Evolutionary conservation across 164 flowering plant species (phyloP).

Genomic region (Macadamia integrifolia): DNA sequence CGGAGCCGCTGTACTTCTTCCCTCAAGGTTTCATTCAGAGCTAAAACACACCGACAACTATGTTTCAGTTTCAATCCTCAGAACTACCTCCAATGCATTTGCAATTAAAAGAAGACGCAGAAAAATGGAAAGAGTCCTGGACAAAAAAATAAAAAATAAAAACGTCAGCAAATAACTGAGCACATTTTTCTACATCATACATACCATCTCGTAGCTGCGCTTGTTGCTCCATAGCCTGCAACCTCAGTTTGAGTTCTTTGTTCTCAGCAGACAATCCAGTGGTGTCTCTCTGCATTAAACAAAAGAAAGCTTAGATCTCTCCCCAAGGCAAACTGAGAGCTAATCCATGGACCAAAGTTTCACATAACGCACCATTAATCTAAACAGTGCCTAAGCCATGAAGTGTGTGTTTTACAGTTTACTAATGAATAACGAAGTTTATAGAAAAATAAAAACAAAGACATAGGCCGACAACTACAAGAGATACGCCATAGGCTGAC

Average conservation of each 20-base stretch:
- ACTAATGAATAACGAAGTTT: too few species aligned
- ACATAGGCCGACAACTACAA: too few species aligned
- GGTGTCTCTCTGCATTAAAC: conserved; percentile 79
- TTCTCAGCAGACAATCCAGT: conserved; percentile 72
- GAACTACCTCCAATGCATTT: neutral
- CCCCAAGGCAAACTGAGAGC: neutral
- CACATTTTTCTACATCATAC: neutral
- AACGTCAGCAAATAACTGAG: neutral
- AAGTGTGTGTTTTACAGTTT: too few species aligned
- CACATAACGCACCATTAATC: neutral
- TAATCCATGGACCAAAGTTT: neutral
- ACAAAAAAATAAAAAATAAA: neutral
- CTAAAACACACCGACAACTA: conserved; percentile 26
- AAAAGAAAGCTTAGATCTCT: neutral
- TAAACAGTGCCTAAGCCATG: neutral
- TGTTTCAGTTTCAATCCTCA: neutral
- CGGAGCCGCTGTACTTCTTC: conserved; percentile 79
- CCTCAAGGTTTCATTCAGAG: conserved; percentile 69
- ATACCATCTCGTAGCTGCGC: conserved; percentile 96
- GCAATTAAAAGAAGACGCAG: neutral
- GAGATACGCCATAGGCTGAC: too few species aligned
- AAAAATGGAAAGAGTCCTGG: neutral
- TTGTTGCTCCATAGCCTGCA: conserved; percentile 94
- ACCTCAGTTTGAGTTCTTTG: conserved; percentile 82
- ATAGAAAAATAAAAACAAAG: too few species aligned